Conservation (phyloP, 768 basidiomycete genomes). For the Lactifluus pinguis region DNA sequence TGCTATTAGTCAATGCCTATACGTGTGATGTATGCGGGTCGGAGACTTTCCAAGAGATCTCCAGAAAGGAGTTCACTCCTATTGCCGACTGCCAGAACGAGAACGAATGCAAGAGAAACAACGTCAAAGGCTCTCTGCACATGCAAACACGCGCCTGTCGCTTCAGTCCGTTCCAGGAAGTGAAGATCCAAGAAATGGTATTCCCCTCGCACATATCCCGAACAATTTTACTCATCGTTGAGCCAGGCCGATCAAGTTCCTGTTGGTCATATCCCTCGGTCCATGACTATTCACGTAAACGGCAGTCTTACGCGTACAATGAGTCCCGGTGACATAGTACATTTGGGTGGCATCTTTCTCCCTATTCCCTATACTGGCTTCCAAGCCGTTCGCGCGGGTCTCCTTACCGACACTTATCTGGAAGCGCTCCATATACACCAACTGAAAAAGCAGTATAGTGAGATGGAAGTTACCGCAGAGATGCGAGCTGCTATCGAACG, state of each 20-base stretch:
- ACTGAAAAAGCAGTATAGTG: constrained; percentile 93
- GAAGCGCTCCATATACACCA: constrained; percentile 88
- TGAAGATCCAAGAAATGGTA: constrained; percentile 99
- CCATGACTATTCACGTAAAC: constrained; percentile 94
- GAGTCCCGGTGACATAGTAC: constrained; percentile 93
- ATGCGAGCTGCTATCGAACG: constrained; percentile 60
- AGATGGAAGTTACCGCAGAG: constrained; percentile 87
- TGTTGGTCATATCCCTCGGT: constrained; percentile 96
- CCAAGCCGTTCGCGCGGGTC: constrained; percentile 92
- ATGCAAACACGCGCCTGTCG: constrained; percentile 98
- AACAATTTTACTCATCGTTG: constrained; percentile 6
- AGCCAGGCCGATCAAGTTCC: constrained; percentile 94
- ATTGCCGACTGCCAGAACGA: constrained; percentile 83
- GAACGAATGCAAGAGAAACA: constrained; percentile 77
- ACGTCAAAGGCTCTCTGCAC: constrained; percentile 80
- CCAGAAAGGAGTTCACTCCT: constrained; percentile 83
- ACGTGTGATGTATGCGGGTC: constrained; percentile 97
- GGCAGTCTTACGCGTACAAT: constrained; percentile 83
- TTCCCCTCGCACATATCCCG: constrained; percentile 11
- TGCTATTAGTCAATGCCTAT: constrained; percentile 95
- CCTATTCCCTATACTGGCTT: constrained; percentile 97
- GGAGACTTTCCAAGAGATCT: constrained; percentile 97
- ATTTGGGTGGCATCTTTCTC: constrained; percentile 94
- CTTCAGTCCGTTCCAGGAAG: constrained; percentile 96
- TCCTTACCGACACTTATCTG: constrained; percentile 95